Percentiles rank a stretch among this genome's conserved stretches.
phyloP scores from a whole-genome alignment of 805 yeast genomes.

The Nakazawaea peltata region DNA sequence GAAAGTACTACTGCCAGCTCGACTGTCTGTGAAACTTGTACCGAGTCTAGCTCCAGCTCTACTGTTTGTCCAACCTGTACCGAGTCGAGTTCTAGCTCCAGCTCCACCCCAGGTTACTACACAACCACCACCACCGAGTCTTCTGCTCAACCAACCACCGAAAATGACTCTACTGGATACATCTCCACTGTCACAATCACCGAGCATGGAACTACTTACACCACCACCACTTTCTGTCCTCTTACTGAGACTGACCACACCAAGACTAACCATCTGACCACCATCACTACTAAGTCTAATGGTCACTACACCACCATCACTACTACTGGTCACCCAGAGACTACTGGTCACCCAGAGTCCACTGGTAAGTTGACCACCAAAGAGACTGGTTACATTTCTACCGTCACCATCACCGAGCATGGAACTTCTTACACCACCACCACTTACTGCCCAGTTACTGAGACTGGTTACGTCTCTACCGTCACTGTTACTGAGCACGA shows the following conservation, averaged over 20 bases:
- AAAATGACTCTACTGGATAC: constrained; percentile 2
- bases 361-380: neutral
- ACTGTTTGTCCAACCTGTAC: neutral
- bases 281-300: too few species aligned
- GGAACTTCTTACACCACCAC: neutral
- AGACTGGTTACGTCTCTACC: neutral
- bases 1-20: neutral
- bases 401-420: neutral
- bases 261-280: too few species aligned
- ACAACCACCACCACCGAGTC: constrained; percentile 2
- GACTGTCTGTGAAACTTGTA: neutral
- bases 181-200: constrained; percentile 5
- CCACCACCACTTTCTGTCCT: neutral
- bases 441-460: neutral
- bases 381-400: neutral
- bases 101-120: neutral
- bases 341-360: neutral
- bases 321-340: neutral
- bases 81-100: neutral
- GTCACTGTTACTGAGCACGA: neutral
- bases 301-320: neutral
- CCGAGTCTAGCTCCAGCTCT: neutral
- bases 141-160: constrained; percentile 6
- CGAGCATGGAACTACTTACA: neutral
- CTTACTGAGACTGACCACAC: neutral